Conservation (phyloP, 2,329 filamentous ascomycete species). For the Hypoxylon sp. region DNA sequence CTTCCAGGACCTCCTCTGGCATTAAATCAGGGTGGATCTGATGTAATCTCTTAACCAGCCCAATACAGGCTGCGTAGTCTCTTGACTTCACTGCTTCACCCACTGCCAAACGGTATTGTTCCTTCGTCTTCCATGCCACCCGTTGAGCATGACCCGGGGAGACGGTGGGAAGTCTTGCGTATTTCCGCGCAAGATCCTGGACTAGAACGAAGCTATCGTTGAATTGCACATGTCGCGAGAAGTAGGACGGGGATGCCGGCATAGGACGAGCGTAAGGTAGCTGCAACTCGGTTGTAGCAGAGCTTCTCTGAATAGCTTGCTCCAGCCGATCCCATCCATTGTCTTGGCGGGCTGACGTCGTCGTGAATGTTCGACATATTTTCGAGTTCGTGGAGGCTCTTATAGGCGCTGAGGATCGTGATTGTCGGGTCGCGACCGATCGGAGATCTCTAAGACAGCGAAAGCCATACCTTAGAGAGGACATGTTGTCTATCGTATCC, state of each 20-base stretch:
- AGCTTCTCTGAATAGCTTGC: conserved; percentile 11
- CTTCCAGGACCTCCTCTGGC: conserved; percentile 76
- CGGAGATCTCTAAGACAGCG: conserved; percentile 53
- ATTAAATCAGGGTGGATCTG: conserved; percentile 85
- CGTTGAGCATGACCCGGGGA: conserved; percentile 76
- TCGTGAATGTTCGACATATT: conserved; percentile 40
- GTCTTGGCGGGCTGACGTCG: conserved; percentile 38
- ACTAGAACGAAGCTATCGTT: conserved; percentile 86
- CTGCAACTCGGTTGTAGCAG: conserved; percentile 49
- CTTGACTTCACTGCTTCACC: conserved; percentile 82
- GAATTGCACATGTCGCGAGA: conserved; percentile 87
- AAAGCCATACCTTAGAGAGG: conserved; percentile 51
- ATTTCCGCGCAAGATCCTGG: conserved; percentile 78
- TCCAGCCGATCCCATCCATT: conserved; percentile 17
- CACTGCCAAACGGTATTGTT: conserved; percentile 79
- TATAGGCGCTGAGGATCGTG: conserved; percentile 39
- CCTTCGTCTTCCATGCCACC: conserved; percentile 84
- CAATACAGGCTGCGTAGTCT: conserved; percentile 83
- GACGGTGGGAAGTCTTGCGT: conserved; percentile 80
- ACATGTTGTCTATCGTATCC: conserved; percentile 50
- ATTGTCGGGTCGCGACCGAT: conserved; percentile 45
- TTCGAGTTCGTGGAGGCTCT: conserved; percentile 43
- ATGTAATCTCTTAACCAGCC: conserved; percentile 84
- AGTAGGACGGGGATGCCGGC: conserved; percentile 93
- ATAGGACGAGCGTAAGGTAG: conserved; percentile 77